Conservation (phyloP, 2,329 filamentous ascomycete species). For the Talaromyces piceae region DNA sequence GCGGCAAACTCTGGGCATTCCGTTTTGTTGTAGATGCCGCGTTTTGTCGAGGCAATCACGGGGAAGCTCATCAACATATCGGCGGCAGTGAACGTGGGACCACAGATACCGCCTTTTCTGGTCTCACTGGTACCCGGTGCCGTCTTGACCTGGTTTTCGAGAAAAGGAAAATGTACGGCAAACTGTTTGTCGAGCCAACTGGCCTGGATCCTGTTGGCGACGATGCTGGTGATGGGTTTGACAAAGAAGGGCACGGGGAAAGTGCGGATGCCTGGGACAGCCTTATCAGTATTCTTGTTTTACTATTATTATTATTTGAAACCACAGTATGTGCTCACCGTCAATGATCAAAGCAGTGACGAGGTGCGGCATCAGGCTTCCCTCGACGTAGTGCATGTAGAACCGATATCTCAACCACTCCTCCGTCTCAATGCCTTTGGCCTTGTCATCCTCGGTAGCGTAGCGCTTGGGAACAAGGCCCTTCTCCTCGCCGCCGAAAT, state of each 20-base stretch:
- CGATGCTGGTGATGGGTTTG: conserved; percentile 48
- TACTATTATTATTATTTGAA: too few relatives aligned
- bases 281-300: too few relatives aligned
- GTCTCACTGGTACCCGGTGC: conserved; percentile 23
- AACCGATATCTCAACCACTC: conserved; percentile 57
- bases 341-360: conserved; percentile 57
- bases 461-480: conserved; percentile 48
- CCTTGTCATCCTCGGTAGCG: conserved; percentile 39
- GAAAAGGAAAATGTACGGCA: conserved; percentile 35
- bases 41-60: conserved; percentile 30
- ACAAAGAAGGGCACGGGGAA: conserved; percentile 58
- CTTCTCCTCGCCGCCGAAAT: conserved; percentile 43
- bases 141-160: conserved; percentile 39
- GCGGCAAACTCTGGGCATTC: conserved; percentile 31
- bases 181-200: conserved; percentile 35
- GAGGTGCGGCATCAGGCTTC: conserved; percentile 68
- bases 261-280: conserved; percentile 39
- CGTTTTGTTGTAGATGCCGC: conserved; percentile 26
- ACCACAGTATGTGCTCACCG: conserved; percentile 33
- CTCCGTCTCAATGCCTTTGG: conserved; percentile 51
- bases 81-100: conserved; percentile 35
- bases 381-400: conserved; percentile 78
- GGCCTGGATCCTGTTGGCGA: conserved; percentile 42
- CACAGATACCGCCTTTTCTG: conserved; percentile 30
- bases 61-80: conserved; percentile 44